These are phyloP conservation scores for Chlorella sp. DNA, from an alignment of 139 green algal genomes.

Conservation along the genomic window DNA sequence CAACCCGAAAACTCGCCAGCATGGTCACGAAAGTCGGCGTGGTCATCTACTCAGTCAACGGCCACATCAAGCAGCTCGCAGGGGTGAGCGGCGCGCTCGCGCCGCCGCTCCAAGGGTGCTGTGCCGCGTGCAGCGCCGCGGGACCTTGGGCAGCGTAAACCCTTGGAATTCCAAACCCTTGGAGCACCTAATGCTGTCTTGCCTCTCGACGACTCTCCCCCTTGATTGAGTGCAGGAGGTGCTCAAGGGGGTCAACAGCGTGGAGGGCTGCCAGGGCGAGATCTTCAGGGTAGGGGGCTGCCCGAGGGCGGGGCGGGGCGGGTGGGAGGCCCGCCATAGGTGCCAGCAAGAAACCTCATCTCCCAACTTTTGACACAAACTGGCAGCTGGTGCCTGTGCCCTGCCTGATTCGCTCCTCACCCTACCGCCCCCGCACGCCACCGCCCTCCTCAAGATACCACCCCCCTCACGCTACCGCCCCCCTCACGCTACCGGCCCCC, in stretches of 20 bases:
- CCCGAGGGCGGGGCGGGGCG: no score
- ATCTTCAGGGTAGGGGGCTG: slow-evolving; percentile 45
- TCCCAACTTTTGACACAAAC: no score
- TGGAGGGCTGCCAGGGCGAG: slow-evolving; percentile 30
- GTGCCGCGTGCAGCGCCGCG: background rate
- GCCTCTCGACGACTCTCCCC: background rate
- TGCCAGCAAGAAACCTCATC: background rate
- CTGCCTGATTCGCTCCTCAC: no score
- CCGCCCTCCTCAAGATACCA: no score
- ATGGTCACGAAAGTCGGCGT: background rate
- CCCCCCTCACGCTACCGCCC: no score
- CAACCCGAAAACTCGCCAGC: no score
- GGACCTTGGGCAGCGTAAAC: background rate
- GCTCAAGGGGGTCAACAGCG: slow-evolving; percentile 39
- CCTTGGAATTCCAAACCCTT: no score
- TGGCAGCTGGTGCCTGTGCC: no score
- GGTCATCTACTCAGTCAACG: slow-evolving; percentile 22
- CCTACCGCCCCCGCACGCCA: no score
- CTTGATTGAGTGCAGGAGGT: background rate
- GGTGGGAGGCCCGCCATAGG: background rate
- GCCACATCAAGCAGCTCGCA: slow-evolving; percentile 55
- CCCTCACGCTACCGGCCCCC: no score
- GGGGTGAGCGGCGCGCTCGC: slow-evolving; percentile 29
- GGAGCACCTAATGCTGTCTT: background rate
- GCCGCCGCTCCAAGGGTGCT: background rate